Conservation (phyloP, 148 eudicot genomes). For the Salicornia ramosissima region DNA sequence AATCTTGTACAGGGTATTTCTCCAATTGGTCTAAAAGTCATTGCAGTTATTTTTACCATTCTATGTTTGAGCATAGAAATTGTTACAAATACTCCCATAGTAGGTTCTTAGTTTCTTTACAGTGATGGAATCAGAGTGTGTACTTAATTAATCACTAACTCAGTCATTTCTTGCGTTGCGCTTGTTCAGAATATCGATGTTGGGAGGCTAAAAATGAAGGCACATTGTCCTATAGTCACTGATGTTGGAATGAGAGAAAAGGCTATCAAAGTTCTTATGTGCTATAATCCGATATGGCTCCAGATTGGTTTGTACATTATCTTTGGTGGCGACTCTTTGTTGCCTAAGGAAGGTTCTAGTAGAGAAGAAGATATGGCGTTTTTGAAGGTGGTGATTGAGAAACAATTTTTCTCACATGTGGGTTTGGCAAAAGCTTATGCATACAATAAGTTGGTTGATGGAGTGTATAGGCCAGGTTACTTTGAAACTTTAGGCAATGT, state of each 20-base stretch:
- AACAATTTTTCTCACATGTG: conserved; percentile 72
- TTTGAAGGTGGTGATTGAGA: conserved; percentile 78
- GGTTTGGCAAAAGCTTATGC: conserved; percentile 73
- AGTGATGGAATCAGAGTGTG: neutral
- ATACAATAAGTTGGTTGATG: conserved; percentile 89
- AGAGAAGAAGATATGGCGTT: conserved; percentile 73
- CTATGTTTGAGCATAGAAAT: neutral
- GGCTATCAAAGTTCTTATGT: conserved; percentile 61
- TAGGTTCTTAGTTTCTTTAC: neutral
- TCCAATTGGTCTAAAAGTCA: neutral
- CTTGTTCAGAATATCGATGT: conserved; percentile 75
- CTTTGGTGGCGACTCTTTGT: conserved; percentile 83
- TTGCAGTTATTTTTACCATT: neutral
- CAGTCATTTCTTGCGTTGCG: conserved; percentile 1
- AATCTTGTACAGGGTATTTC: neutral
- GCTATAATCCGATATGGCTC: conserved; percentile 81
- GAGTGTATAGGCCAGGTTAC: conserved; percentile 91
- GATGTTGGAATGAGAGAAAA: conserved; percentile 92
- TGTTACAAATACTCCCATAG: neutral
- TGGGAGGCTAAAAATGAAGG: conserved; percentile 86
- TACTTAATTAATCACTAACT: neutral
- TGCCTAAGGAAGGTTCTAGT: conserved; percentile 47
- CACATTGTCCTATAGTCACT: conserved; percentile 83
- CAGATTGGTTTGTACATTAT: conserved; percentile 74
- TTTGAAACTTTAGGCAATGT: conserved; percentile 70